Evolutionary conservation across 305 asterid genomes (phyloP).

Genomic region (Rubia tinctorum): DNA sequence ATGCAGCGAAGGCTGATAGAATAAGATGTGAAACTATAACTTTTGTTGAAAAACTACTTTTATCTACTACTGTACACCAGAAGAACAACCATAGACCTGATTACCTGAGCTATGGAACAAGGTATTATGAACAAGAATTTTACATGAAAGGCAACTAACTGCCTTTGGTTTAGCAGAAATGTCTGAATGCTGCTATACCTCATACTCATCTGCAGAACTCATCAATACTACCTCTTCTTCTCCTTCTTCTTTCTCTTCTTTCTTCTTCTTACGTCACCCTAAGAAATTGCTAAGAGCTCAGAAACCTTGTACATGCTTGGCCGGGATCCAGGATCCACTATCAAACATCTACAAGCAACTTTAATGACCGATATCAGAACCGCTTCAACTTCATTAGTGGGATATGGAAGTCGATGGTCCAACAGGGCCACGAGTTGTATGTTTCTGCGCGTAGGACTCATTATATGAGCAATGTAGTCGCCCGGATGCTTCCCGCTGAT

Average conservation of each 20-base stretch:
- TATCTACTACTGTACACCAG: too few species aligned
- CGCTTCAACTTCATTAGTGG: conserved; percentile 15
- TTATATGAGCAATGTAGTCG: conserved; percentile 14
- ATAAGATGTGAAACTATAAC: too few species aligned
- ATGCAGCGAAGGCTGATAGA: too few species aligned
- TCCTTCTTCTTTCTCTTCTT: neutral
- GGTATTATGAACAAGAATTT: neutral
- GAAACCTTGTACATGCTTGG: conserved; percentile 23
- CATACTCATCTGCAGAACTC: neutral
- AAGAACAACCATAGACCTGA: too few species aligned
- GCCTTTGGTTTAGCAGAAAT: neutral
- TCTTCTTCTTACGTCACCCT: too few species aligned
- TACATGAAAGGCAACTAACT: neutral
- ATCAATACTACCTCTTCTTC: neutral
- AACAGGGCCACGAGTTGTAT: conserved; percentile 16
- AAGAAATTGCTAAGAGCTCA: conserved; percentile 3
- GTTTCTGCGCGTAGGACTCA: conserved; percentile 16
- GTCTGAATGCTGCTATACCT: too few species aligned
- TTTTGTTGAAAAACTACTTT: neutral
- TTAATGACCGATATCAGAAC: conserved; percentile 18
- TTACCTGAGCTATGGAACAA: neutral
- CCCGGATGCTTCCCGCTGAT: conserved; percentile 36
- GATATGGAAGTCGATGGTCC: conserved; percentile 20
- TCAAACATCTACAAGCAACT: conserved; percentile 15
- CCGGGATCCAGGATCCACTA: conserved; percentile 17